Evolutionary conservation across 768 basidiomycete genomes (phyloP).

Genomic region (Lactifluus hygrophoroides): DNA sequence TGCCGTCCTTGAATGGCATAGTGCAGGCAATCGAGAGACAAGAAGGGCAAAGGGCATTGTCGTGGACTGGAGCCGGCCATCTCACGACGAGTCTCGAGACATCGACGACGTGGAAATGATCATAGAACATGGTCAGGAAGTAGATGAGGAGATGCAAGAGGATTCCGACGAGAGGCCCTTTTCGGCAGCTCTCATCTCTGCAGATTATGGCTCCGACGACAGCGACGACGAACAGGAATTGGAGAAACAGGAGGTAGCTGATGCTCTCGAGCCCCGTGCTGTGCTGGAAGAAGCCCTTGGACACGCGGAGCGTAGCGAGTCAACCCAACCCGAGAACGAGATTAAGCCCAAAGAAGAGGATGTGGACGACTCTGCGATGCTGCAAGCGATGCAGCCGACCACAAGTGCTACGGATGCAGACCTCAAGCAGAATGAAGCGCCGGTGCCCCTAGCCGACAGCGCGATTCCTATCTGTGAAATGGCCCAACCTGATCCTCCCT

Average conservation of each 20-base stretch:
- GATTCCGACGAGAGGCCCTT: slow-evolving; percentile 19
- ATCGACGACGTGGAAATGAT: slow-evolving; percentile 31
- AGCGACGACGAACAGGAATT: slow-evolving; percentile 54
- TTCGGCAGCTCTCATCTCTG: slow-evolving; percentile 8
- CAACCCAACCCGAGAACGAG: slow-evolving; percentile 26
- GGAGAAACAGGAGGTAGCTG: slow-evolving; percentile 46
- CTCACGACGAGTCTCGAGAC: slow-evolving; percentile 28
- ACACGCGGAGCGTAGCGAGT: slow-evolving; percentile 30
- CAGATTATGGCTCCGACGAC: slow-evolving; percentile 29
- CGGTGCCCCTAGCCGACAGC: background rate
- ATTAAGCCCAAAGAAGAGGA: slow-evolving; percentile 45
- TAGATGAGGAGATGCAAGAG: slow-evolving; percentile 27
- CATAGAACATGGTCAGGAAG: slow-evolving; percentile 25
- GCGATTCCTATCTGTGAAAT: background rate
- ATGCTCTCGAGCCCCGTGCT: slow-evolving; percentile 47
- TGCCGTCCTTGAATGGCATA: slow-evolving; percentile 84
- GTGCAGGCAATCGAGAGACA: slow-evolving; percentile 53
- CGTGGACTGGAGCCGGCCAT: slow-evolving; percentile 51
- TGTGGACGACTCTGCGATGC: slow-evolving; percentile 44
- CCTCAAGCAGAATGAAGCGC: slow-evolving; percentile 25
- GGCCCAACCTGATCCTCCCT: background rate
- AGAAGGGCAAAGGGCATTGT: slow-evolving; percentile 58
- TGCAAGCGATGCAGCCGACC: slow-evolving; percentile 23
- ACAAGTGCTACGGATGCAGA: slow-evolving; percentile 32
- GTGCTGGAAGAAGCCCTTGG: slow-evolving; percentile 54